Evolutionary conservation across 2,329 filamentous ascomycete genomes (phyloP), one percentile per base, ranked within the genome.

Genomic region (Penicillium sp.): DNA sequence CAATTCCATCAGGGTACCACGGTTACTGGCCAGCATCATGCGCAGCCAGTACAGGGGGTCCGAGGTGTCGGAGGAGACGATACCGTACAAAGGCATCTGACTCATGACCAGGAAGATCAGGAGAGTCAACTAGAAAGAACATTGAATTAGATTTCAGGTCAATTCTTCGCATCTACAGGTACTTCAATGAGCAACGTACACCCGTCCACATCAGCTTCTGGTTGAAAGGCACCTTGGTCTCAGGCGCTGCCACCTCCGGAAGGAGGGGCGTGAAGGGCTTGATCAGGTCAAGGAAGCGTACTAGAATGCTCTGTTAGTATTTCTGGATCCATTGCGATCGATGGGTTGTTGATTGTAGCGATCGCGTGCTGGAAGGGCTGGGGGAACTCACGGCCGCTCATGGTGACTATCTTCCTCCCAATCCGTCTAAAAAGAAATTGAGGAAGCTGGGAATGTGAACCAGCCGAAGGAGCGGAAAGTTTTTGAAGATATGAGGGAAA

Each of bases 41-140:
- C 95, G 90, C 75, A 99, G 86, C 95, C 95, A 99, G 88, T 99
- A 99, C 74, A 99, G 86, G 71, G 95, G 96, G 83, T 99, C 96
- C 63, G 95, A 98, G 72, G 92, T 97, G 81, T 95, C 91, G 74
- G 95, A 99, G 58, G 95, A 99, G 76, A 99, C 96, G 80, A 99
- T 99, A 82, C 95, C 95, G 83, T 99, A 99, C 64, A 95, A 83
- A 67, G 95, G 93, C 95, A 99, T 98, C 84, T 97, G 95, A 83
- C 92, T 97, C 95, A 99, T 99, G 81, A 99, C 92, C 86, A 99
- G 84, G 88, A 99, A 99, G 83, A 98, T 96, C 79, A 99, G 84
- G 72, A 99, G 87, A 67, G 95, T 98, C 78, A 94, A 88, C 81
- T 83, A 63, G 57, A 65, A 68, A 57, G 54, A 48, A 63, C 64